Evolutionary conservation across 495 filamentous ascomycete genomes (phyloP), one percentile per base, ranked within the genome.

Genomic region (Lophiotrema nucula): DNA sequence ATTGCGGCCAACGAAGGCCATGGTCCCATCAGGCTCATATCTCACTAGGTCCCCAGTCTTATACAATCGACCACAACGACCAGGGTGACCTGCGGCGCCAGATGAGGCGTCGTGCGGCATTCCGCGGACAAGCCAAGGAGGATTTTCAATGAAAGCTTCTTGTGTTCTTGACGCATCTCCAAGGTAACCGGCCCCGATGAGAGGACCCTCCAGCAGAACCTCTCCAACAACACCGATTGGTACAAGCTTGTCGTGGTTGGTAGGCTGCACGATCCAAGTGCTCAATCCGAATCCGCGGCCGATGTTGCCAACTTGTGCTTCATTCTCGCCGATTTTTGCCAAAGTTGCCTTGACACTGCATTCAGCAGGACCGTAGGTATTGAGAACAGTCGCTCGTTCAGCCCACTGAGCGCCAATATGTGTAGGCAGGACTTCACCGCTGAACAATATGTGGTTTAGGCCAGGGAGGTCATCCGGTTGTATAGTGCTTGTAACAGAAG

Each of bases 321-420:
- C 13, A 39, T 52, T 26, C 12, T 15, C 33, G 11, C 16, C 27
- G 31, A 21, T 25, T 31, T 18, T 41, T 11, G 44, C 33, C n/a
- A 4, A 47, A 18, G 23, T 15, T 1, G 4, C 18, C 2, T 6
- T 26, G 10, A 35, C n/a, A 21, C 21, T 33, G 16, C 23, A 28
- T 64, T 79, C 77, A 21, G 72, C 74, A 10, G 76, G 79, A 4
- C 79, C 78, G 52, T 80, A 81, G 0, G 70, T 74, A 25, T 79
- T 78, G 45, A 79, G 69, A 22, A 81, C 70, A 22, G 70, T 58
- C 5, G 69, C 67, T 25, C 71, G 19, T 11, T 41, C n/a, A 42
- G 33, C 72, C 75, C 76, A 77, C n/a, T 64, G 37, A 1, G 53
- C 58, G 28, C 72, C 65, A 56, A 75, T 71, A 53, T 64, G 67